Conservation (phyloP, 2,329 filamentous ascomycete species). For the Paecilomyces variotii region DNA sequence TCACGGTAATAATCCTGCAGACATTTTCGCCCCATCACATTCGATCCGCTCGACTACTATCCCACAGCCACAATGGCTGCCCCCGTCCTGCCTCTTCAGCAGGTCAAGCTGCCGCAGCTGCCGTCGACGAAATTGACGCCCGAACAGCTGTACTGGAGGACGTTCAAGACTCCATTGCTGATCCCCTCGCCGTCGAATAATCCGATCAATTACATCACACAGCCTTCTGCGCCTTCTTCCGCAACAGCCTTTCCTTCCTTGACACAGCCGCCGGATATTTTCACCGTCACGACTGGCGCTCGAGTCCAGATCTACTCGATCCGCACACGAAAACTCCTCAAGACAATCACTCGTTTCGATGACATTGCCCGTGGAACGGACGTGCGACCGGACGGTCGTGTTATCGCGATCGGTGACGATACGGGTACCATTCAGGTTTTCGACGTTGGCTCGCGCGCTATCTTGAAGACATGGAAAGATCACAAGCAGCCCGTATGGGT, state of each 20-base stretch:
- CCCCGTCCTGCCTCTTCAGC: conserved; percentile 70
- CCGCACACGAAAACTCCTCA: conserved; percentile 81
- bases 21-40: background rate
- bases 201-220: conserved; percentile 83
- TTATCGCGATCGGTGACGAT: conserved; percentile 87
- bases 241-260: conserved; percentile 34
- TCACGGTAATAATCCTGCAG: background rate
- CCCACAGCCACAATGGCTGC: conserved; percentile 60
- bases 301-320: conserved; percentile 91
- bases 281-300: conserved; percentile 90
- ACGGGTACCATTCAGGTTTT: conserved; percentile 91
- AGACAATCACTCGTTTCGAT: conserved; percentile 89
- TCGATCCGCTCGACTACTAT: background rate
- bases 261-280: conserved; percentile 49
- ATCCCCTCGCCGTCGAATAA: conserved; percentile 86
- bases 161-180: conserved; percentile 84
- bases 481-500: conserved; percentile 93
- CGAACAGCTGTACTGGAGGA: conserved; percentile 93
- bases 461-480: conserved; percentile 89
- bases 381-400: conserved; percentile 77
- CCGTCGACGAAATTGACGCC: conserved; percentile 70
- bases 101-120: conserved; percentile 73
- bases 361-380: conserved; percentile 86
- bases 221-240: conserved; percentile 46
- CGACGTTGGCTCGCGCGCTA: conserved; percentile 79